Percentiles rank a stretch among this genome's conserved stretches.
Evolutionary conservation across 768 basidiomycete genomes (phyloP).

Genomic region (Boletus speciosus): DNA sequence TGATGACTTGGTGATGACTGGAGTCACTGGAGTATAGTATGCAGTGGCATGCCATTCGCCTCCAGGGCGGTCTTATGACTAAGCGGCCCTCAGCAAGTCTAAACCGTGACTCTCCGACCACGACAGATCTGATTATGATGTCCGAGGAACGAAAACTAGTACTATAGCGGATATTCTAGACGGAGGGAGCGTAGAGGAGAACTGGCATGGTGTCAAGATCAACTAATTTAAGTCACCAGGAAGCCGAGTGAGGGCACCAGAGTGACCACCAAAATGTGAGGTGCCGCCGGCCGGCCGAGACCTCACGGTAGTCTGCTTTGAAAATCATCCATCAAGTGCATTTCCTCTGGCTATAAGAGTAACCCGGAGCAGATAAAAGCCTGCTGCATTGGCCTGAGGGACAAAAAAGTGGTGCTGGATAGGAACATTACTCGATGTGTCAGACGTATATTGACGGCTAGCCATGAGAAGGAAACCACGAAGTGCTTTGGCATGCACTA

Average conservation of each 20-base stretch:
- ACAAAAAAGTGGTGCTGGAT: neutral
- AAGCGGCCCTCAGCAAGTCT: slow-evolving; percentile 8
- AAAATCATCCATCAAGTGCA: neutral
- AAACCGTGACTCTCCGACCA: neutral
- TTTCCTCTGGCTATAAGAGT: neutral
- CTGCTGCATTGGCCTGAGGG: neutral
- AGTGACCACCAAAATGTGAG: neutral
- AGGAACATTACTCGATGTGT: neutral
- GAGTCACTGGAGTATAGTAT: too few species aligned
- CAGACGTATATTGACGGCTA: slow-evolving; percentile 1
- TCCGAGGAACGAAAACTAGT: neutral
- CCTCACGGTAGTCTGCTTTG: neutral
- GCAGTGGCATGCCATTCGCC: neutral
- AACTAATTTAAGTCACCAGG: neutral
- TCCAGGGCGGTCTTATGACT: slow-evolving; percentile 14
- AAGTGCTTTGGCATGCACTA: slow-evolving; percentile 12
- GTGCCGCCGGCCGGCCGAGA: neutral
- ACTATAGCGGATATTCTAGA: neutral
- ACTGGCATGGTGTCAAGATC: neutral
- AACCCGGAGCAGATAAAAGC: neutral
- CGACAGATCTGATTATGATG: neutral
- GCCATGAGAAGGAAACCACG: slow-evolving; percentile 22
- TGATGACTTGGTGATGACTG: neutral
- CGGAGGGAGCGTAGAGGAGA: neutral
- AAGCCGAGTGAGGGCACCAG: neutral